A percentile compares a stretch with the other conserved stretches of the same genome.
Evolutionary conservation across 2,329 filamentous ascomycete species (phyloP).

Genomic region (Gnomoniopsis sp.): DNA sequence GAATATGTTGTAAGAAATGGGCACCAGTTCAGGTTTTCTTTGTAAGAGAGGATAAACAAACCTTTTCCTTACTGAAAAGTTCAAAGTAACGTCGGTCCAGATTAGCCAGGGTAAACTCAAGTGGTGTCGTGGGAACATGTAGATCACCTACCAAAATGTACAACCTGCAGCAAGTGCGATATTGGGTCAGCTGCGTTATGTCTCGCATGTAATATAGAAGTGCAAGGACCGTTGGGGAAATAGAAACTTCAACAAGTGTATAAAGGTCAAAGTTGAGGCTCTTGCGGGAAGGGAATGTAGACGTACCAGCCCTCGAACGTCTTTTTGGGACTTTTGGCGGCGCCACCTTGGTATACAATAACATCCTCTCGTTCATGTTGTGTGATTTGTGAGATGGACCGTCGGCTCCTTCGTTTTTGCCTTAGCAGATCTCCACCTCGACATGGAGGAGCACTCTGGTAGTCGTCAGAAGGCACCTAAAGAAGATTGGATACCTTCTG

Average conservation of each 20-base stretch:
- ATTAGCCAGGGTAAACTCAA: slow-evolving; percentile 18
- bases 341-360: slow-evolving; percentile 56
- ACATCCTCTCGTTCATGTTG: slow-evolving; percentile 36
- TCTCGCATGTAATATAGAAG: slow-evolving; percentile 5
- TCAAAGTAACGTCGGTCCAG: background rate
- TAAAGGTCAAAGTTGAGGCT: background rate
- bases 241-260: background rate
- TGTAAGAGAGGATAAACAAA: slow-evolving; percentile 27
- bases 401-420: background rate
- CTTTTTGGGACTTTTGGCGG: slow-evolving; percentile 56
- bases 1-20: background rate
- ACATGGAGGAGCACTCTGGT: background rate
- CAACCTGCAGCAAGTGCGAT: slow-evolving; percentile 37
- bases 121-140: slow-evolving; percentile 4
- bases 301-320: slow-evolving; percentile 57
- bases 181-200: slow-evolving; percentile 25
- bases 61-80: slow-evolving; percentile 49
- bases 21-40: background rate
- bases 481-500: background rate
- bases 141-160: slow-evolving; percentile 45
- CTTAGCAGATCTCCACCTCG: no score
- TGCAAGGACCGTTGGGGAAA: slow-evolving; percentile 5
- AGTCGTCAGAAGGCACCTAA: no score
- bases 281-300: background rate
- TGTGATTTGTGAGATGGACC: background rate